These are phyloP conservation scores for Zasmidium cellare DNA, from an alignment of 2,329 filamentous ascomycete genomes.

Conservation along the genomic window DNA sequence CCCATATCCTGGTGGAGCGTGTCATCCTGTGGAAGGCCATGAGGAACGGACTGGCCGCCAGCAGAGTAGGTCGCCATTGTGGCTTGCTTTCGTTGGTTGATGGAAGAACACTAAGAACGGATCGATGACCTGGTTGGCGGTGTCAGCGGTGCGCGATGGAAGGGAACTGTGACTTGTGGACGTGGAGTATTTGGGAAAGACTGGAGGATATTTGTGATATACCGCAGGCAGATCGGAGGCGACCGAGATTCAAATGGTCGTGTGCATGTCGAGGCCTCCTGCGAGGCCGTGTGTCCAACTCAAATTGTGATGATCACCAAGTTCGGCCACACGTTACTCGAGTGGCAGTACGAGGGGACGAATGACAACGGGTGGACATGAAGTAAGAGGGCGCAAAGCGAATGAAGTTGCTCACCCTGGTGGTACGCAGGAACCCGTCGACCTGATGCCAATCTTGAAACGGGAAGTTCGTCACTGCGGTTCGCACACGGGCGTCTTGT, in stretches of 20 bases:
- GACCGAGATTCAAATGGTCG: constrained; percentile 4
- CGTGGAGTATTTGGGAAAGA: neutral
- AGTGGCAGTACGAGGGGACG: constrained; percentile 11
- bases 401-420: constrained; percentile 21
- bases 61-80: constrained; percentile 19
- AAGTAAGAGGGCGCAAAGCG: constrained; percentile 9
- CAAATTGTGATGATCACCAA: constrained; percentile 20
- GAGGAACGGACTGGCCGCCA: constrained; percentile 13
- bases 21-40: constrained; percentile 15
- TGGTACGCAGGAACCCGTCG: constrained; percentile 22
- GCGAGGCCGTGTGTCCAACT: constrained; percentile 13
- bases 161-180: neutral
- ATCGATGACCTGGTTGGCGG: neutral
- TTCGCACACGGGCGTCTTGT: constrained; percentile 6
- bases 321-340: constrained; percentile 18
- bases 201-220: neutral
- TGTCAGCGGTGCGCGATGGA: constrained; percentile 6
- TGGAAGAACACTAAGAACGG: neutral
- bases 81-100: neutral
- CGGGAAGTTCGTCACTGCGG: constrained; percentile 6
- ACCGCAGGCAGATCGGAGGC: neutral
- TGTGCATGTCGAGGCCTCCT: constrained; percentile 2
- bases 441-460: constrained; percentile 18
- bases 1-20: constrained; percentile 12
- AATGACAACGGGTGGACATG: constrained; percentile 13